Base-by-base conservation (phyloP, 306 rosid species). In the Malus fusca region DNA sequence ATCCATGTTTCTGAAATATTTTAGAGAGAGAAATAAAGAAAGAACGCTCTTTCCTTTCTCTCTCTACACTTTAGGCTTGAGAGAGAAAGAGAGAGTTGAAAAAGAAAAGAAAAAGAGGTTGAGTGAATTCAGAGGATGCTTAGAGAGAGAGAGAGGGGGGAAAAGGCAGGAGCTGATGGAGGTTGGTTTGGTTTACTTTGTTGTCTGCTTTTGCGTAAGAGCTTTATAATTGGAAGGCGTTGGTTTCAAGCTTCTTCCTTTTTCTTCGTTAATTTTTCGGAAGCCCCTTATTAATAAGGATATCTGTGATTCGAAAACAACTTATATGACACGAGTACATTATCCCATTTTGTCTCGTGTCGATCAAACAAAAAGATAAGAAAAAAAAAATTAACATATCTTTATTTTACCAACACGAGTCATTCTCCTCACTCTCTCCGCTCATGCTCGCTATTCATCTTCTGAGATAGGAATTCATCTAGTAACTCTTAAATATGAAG, bases 261-360 rank as follows among this genome's bases (percentile, higher is more conserved):
- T 18, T 31, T 28, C 15, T 64, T 64, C 5, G 3, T 64, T 64
- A 3, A 30, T 63, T 26, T 21, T 25, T 63, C 13, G 5, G 22
- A 63, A 28, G 1, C n/a, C 21, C 1, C 5, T 15, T 4, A 4
- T 21, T 21, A 30, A 15, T 14, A 63, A 63, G 37, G 0, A 35
- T 35, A 35, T 1, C 0, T 6, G 8, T 35, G 2, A 1, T 1
- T 35, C 2, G 10, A 7, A 37, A 37, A 37, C 2, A 37, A 37
- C 2, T 7, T 37, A 37, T 7, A 37, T 7, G 2, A 37, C 0
- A 37, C 10, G 2, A 7, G 9, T 7, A 37, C 0, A 37, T 0
- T 37, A 0, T 37, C 9, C 7, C 0, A 35, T 1, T 1, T 0
- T 6, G 1, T 35, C 8, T 35, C 2, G 8, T 35, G 8, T 35